These are phyloP conservation scores for Vickermania spadyakhi DNA, from an alignment of 208 protist genomes.

Conservation along the genomic window DNA sequence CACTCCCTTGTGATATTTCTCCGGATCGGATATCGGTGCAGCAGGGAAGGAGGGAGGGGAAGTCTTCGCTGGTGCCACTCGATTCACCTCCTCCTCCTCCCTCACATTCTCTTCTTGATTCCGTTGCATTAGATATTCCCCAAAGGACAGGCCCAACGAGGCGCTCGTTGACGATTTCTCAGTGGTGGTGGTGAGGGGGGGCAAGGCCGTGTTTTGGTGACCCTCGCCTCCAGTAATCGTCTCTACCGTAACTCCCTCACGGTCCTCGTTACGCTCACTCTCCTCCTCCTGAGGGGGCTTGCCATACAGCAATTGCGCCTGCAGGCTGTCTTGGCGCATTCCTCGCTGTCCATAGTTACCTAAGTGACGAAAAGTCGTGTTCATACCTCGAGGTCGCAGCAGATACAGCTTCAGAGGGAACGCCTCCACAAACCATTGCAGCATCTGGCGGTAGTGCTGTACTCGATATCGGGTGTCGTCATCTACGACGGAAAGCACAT, in stretches of 20 bases:
- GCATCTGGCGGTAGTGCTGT: constrained; percentile 57
- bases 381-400: constrained; percentile 67
- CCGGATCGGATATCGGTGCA: too few relatives aligned
- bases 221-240: neutral
- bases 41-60: neutral
- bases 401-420: constrained; percentile 56
- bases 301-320: constrained; percentile 80
- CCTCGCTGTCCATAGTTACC: constrained; percentile 83
- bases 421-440: constrained; percentile 82
- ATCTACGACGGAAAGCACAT: constrained; percentile 60
- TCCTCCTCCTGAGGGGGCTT: constrained; percentile 6
- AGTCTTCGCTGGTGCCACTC: constrained; percentile 1
- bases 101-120: constrained; percentile 17
- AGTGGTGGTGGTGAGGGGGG: neutral
- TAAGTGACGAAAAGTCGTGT: constrained; percentile 67
- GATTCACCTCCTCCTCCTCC: constrained; percentile 13
- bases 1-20: neutral
- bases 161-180: neutral
- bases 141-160: constrained; percentile 3
- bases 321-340: constrained; percentile 29
- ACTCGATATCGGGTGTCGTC: constrained; percentile 30
- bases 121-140: constrained; percentile 13
- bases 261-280: too few relatives aligned
- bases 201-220: neutral
- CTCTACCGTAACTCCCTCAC: too few relatives aligned